Conservation (phyloP, 129 eudicot genomes). For the Oenanthe sinensis region DNA sequence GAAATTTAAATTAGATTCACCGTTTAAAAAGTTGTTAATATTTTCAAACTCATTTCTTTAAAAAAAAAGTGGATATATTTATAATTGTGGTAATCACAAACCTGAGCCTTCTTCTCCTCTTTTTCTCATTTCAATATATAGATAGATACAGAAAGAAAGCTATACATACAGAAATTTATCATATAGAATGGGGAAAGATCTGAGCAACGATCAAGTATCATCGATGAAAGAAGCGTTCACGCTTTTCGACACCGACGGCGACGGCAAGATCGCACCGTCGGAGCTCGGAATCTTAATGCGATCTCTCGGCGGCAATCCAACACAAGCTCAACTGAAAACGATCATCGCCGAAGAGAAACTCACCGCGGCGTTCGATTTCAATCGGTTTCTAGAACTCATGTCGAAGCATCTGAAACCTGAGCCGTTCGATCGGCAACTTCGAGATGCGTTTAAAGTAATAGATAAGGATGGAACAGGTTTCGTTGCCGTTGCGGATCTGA, state of each 20-base stretch:
- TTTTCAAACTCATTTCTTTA: background rate
- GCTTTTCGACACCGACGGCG: constrained; percentile 88
- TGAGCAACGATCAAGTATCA: constrained; percentile 52
- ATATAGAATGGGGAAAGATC: constrained; percentile 47
- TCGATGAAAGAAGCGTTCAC: constrained; percentile 86
- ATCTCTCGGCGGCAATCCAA: constrained; percentile 83
- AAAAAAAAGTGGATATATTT: background rate
- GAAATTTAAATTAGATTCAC: background rate
- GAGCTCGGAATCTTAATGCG: constrained; percentile 86
- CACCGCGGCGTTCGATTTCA: constrained; percentile 53
- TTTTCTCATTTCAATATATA: background rate
- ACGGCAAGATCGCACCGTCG: constrained; percentile 84
- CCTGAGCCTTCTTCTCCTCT: background rate
- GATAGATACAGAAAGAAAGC: background rate
- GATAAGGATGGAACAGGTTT: constrained; percentile 78
- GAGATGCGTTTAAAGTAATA: constrained; percentile 81
- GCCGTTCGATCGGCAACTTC: constrained; percentile 73
- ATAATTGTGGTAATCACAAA: background rate
- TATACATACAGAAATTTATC: background rate
- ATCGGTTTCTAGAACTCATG: constrained; percentile 56
- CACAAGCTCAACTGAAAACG: constrained; percentile 61
- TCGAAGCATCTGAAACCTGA: constrained; percentile 69
- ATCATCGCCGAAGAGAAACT: constrained; percentile 54
- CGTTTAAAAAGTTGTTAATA: background rate
- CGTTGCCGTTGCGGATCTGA: constrained; percentile 65